These are phyloP conservation scores for Penicillium concentricum DNA, from an alignment of 2,329 filamentous ascomycete genomes.

Conservation along the genomic window DNA sequence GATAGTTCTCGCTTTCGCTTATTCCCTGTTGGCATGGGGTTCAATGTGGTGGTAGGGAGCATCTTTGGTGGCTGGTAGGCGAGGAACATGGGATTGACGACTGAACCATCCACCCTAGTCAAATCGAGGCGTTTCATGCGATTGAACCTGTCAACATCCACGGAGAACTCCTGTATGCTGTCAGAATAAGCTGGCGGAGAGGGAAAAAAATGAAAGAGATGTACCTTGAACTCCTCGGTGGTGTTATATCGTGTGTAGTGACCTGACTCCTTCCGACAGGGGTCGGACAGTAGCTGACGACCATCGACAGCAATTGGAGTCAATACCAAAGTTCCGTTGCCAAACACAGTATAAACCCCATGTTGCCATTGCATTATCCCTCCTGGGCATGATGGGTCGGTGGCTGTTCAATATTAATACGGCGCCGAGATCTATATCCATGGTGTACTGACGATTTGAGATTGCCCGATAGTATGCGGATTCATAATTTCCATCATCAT, in stretches of 20 bases:
- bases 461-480: constrained; percentile 68
- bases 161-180: constrained; percentile 38
- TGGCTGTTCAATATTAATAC: constrained; percentile 44
- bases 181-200: constrained; percentile 4
- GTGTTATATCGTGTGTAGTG: constrained; percentile 68
- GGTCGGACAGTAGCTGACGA: constrained; percentile 64
- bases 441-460: constrained; percentile 60
- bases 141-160: constrained; percentile 60
- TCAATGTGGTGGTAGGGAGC: constrained; percentile 67
- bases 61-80: constrained; percentile 63
- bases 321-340: constrained; percentile 59
- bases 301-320: constrained; percentile 65
- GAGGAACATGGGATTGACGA: constrained; percentile 67
- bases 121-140: constrained; percentile 64
- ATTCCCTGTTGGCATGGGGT: constrained; percentile 51
- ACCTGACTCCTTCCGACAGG: constrained; percentile 56
- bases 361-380: constrained; percentile 74
- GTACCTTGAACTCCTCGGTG: constrained; percentile 61
- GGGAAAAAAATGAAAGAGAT: neutral
- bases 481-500: constrained; percentile 65
- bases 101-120: constrained; percentile 62
- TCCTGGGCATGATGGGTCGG: constrained; percentile 59
- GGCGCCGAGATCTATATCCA: neutral
- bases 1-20: constrained; percentile 26
- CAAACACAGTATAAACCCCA: constrained; percentile 57